phyloP scores from a whole-genome alignment of 1,284 basidiomycete genomes.

The Irpex sp. region DNA sequence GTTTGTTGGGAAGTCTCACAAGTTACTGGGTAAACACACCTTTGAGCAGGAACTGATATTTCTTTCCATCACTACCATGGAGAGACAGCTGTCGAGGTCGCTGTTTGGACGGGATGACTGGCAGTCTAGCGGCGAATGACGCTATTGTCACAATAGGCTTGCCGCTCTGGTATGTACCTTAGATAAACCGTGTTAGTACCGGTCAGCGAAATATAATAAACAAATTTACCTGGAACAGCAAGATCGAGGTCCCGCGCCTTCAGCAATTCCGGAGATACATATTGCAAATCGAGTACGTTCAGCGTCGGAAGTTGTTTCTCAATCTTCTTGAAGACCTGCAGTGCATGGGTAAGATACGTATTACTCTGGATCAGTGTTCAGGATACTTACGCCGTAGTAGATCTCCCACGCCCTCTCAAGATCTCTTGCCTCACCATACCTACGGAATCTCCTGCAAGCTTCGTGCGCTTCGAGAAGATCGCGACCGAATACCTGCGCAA shows the following conservation, averaged over 20 bases:
- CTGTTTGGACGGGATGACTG: slow-evolving; percentile 97
- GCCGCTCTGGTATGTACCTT: slow-evolving; percentile 92
- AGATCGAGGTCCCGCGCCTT: slow-evolving; percentile 89
- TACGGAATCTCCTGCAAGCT: slow-evolving; percentile 84
- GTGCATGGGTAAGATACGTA: background rate
- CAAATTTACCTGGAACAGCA: slow-evolving; percentile 79
- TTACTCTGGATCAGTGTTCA: background rate
- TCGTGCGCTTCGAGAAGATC: slow-evolving; percentile 95
- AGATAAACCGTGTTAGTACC: background rate
- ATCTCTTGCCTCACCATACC: slow-evolving; percentile 86
- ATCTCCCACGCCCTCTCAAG: slow-evolving; percentile 99
- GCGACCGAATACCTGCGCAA: slow-evolving; percentile 91
- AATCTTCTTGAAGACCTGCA: slow-evolving; percentile 92
- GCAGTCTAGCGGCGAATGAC: slow-evolving; percentile 83
- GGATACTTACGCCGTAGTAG: slow-evolving; percentile 75
- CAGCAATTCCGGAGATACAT: slow-evolving; percentile 92
- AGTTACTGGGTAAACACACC: too few species aligned
- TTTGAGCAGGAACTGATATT: slow-evolving; percentile 93
- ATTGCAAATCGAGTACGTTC: slow-evolving; percentile 93
- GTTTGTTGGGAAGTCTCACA: too few species aligned
- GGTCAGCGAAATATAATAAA: slow-evolving; percentile 16
- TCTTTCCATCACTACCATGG: slow-evolving; percentile 89
- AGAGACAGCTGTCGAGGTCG: slow-evolving; percentile 88
- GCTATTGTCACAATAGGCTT: slow-evolving; percentile 83
- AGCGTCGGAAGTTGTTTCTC: slow-evolving; percentile 92